phyloP scores from a whole-genome alignment of 192 early-diverging fungal genomes.

The Podila epigama region DNA sequence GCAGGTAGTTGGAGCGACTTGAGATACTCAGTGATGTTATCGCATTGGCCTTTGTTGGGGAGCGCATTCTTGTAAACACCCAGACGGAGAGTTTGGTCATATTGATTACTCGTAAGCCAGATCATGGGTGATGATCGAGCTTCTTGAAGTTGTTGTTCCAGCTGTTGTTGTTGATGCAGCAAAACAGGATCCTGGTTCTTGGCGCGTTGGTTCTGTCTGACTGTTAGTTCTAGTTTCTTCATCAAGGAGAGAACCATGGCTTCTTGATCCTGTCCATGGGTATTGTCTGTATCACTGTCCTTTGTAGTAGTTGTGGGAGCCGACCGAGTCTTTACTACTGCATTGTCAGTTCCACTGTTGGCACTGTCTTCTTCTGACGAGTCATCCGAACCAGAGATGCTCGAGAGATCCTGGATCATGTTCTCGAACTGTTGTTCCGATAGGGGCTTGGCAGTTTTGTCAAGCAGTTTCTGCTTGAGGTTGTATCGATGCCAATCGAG shows the following conservation, averaged over 20 bases:
- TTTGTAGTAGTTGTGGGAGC: neutral
- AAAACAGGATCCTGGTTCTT: slow-evolving; percentile 29
- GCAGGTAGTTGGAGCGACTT: slow-evolving; percentile 13
- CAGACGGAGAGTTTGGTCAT: slow-evolving; percentile 38
- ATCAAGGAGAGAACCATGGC: slow-evolving; percentile 25
- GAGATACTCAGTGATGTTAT: slow-evolving; percentile 25
- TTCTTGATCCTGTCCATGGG: slow-evolving; percentile 14
- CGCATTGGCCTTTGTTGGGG: slow-evolving; percentile 27
- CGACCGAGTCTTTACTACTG: neutral
- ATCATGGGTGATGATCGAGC: slow-evolving; percentile 34
- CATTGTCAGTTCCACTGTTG: neutral
- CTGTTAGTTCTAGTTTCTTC: slow-evolving; percentile 43
- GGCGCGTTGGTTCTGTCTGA: slow-evolving; percentile 17
- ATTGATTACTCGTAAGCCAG: slow-evolving; percentile 51
- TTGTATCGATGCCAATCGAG: slow-evolving; percentile 68
- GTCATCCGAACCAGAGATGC: slow-evolving; percentile 58
- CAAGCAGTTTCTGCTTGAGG: slow-evolving; percentile 56
- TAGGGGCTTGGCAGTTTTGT: slow-evolving; percentile 43
- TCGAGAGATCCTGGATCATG: slow-evolving; percentile 57
- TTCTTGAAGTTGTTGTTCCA: slow-evolving; percentile 36
- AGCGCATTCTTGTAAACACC: slow-evolving; percentile 55
- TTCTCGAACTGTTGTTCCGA: slow-evolving; percentile 58
- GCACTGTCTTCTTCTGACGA: slow-evolving; percentile 21
- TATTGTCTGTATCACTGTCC: neutral
- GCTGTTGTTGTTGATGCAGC: slow-evolving; percentile 18